Base-by-base conservation (phyloP, 768 basidiomycete species). In the Cystofilobasidium ferigula region DNA sequence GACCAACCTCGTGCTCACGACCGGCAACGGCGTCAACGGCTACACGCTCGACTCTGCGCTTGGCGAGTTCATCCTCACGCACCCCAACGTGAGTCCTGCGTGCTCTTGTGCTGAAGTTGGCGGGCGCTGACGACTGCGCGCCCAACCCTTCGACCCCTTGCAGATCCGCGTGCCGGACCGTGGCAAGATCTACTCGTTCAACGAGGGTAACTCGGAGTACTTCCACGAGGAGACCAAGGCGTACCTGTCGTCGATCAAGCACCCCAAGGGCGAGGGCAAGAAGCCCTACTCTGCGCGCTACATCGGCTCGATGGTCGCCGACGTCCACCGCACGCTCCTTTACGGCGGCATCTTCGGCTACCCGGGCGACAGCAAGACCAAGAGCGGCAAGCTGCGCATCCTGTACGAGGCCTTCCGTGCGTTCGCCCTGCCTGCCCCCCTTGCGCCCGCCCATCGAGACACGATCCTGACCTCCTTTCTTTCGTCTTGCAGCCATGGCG, bases 141-240 rank as follows among this genome's bases (percentile, higher is more conserved):
- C 43, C 20, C 28, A 32, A 36, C 35, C 14, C 22, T 43, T 36
- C n/a, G 16, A 20, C 36, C 30, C 32, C 18, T 3, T 20, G 4
- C 73, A 89, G 87, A 99, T 99, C 78, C 83, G 84, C 77, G 89
- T 99, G 70, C 95, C 95, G 9, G 70, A 84, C 13, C 86, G 95
- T 58, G 95, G 95, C 71, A 98, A 98, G 79, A 99, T 99, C 74
- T 99, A 99, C 80, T 97, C 93, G 3, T 94, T 98, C 82, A 99
- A 99, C 76, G 95, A 99, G 79, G 95, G 95, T 69, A 99, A 99
- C 79, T 83, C 91, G 36, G 81, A 89, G 82, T 93, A 93, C 79
- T 98, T 95, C 80, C 80, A 92, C 76, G 77, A 82, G 56, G 91
- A 88, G 22, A 87, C 89, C 57, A 78, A 54, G 57, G 40, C 84